A percentile compares a stretch with the other conserved stretches of the same genome.
These are phyloP conservation scores for Phragmites australis DNA, from an alignment of 176 grass and related monocot species.

Conservation along the genomic window DNA sequence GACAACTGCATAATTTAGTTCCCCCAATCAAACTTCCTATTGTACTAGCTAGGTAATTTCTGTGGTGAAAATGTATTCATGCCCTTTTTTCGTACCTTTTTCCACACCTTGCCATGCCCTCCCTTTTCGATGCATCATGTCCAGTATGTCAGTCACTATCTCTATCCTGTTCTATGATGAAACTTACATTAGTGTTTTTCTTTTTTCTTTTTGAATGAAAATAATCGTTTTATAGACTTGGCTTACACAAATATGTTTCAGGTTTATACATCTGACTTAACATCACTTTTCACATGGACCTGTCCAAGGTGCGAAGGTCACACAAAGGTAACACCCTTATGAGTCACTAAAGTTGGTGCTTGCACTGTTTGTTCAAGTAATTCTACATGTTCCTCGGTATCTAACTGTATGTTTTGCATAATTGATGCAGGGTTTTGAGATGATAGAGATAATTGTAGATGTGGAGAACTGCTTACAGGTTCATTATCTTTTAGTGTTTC, in stretches of 20 bases:
- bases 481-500: background rate
- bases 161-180: background rate
- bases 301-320: conserved; percentile 68
- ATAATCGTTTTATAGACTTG: too few species aligned
- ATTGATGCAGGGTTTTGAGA: conserved; percentile 69
- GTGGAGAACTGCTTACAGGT: conserved; percentile 93
- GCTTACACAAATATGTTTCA: conserved; percentile 29
- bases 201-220: too few species aligned
- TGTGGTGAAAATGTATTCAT: background rate
- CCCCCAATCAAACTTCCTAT: background rate
- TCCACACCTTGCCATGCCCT: background rate
- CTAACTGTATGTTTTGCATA: conserved; percentile 22
- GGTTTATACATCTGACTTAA: conserved; percentile 87
- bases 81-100: background rate
- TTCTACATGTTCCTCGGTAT: background rate
- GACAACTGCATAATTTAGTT: background rate
- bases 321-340: conserved; percentile 59
- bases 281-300: conserved; percentile 77
- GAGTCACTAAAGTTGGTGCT: background rate
- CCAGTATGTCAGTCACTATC: background rate
- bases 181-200: background rate
- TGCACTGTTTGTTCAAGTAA: background rate
- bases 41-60: background rate
- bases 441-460: conserved; percentile 90
- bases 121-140: background rate